Base-by-base conservation (phyloP, 2,329 filamentous ascomycete species). In the Hypoxylon rubiginosum region DNA sequence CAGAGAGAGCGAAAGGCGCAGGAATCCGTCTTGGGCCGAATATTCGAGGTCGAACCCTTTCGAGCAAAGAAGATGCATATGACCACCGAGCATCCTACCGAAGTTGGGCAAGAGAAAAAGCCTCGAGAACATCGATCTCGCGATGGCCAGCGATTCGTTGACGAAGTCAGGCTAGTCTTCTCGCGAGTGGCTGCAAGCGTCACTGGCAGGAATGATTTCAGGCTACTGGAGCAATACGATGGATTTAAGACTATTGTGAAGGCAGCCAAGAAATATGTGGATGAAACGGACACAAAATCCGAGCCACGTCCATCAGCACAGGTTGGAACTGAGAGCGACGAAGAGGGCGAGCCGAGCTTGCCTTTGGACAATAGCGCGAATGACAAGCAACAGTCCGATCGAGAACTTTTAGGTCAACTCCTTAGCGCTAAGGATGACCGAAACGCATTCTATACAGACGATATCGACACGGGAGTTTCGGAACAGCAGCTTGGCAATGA, bases 1-100 rank as follows among this genome's bases (percentile, higher is more conserved):
- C 82, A 84, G 50, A 84, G 88, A 71, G 85, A 87, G 70, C 82
- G 82, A 46, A 87, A 85, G 68, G 76, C 78, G 2, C 87, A 89
- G 63, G 87, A 89, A 67, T 77, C 80, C 0, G 82, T 86, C 0
- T 71, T 89, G 4, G 84, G 81, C 1, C 81, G 79, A 46, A 84
- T 89, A 15, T 85, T 89, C 51, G 85, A 83, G 43, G 73, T 87
- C 1, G 83, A 87, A 48, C 77, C 80, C 3, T 78, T 72, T 21
- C 70, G 80, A 2, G 67, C 75, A 13, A 82, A 82, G 69, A 80
- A 77, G 52, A 64, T 75, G 2, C 73, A 74, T 67, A 53, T 76
- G 69, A 41, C 56, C 69, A 6, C 66, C 67, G 58, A 74, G 46
- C 51, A 75, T 69, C 41, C 55, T 69, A 8, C 65, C 67, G 58